Percentiles rank a stretch among this genome's conserved stretches.
Conservation (phyloP, 2,329 filamentous ascomycete species). For the Fonsecaea pugnacius region DNA sequence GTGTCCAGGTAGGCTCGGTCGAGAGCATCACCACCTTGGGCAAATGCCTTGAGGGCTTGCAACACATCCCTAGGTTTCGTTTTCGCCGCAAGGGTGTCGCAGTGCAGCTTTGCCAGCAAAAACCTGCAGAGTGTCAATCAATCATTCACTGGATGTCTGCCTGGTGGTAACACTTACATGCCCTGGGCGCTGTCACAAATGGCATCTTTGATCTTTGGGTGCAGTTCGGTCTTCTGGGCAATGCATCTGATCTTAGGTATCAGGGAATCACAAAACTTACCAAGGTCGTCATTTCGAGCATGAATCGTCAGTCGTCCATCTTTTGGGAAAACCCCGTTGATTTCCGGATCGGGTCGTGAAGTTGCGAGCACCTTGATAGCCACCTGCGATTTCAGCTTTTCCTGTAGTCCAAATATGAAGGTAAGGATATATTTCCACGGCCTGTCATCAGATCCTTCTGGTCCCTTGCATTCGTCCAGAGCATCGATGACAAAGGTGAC, state of each 20-base stretch:
- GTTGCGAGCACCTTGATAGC: constrained; percentile 15
- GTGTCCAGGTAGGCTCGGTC: constrained; percentile 37
- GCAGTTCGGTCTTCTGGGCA: constrained; percentile 14
- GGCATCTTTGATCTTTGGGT: constrained; percentile 11
- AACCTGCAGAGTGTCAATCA: constrained; percentile 30
- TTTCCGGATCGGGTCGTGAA: constrained; percentile 13
- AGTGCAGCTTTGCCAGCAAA: constrained; percentile 36
- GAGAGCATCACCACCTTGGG: constrained; percentile 24
- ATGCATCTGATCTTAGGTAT: constrained; percentile 15
- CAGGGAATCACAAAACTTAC: constrained; percentile 14
- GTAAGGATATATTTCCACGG: constrained; percentile 11
- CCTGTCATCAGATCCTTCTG: constrained; percentile 21
- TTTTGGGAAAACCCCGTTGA: background rate
- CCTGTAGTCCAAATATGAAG: constrained; percentile 4
- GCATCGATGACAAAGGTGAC: constrained; percentile 32
- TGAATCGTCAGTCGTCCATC: constrained; percentile 5
- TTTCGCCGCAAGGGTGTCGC: constrained; percentile 34
- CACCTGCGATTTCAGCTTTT: background rate
- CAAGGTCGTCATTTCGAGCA: constrained; percentile 17
- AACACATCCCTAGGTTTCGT: constrained; percentile 32
- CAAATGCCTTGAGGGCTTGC: constrained; percentile 33
- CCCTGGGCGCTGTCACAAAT: constrained; percentile 17
- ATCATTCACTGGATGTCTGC: background rate
- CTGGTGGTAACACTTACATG: constrained; percentile 14
- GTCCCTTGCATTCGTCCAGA: constrained; percentile 29